A percentile compares a stretch with the other conserved stretches of the same genome.
Evolutionary conservation across 805 yeast species (phyloP).

Genomic region (Metschnikowia continentalis): DNA sequence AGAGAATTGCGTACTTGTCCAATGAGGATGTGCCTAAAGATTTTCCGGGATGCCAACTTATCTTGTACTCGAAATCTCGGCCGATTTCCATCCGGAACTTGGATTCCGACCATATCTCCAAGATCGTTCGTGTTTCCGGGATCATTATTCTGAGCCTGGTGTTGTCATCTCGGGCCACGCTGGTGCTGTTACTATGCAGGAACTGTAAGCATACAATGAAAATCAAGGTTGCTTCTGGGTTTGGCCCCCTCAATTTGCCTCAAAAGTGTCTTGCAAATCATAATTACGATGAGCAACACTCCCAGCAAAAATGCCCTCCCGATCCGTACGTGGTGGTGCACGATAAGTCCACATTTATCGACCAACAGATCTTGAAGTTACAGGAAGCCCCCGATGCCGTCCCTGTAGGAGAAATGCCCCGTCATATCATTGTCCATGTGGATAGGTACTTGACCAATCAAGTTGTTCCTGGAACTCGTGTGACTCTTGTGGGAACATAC

Average conservation of each 20-base stretch:
- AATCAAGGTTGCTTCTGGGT: conserved; percentile 59
- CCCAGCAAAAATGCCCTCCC: conserved; percentile 67
- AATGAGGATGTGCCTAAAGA: conserved; percentile 46
- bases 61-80: conserved; percentile 67
- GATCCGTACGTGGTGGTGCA: conserved; percentile 93
- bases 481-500: conserved; percentile 88
- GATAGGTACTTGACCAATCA: conserved; percentile 87
- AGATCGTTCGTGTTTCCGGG: conserved; percentile 87
- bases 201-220: conserved; percentile 78
- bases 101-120: conserved; percentile 83
- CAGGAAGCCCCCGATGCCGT: conserved; percentile 99
- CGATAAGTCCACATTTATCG: conserved; percentile 89
- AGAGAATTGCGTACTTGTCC: conserved; percentile 55
- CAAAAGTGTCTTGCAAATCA: conserved; percentile 52
- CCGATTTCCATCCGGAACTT: conserved; percentile 73
- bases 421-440: conserved; percentile 81
- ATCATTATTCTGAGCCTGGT: conserved; percentile 90
- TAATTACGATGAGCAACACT: conserved; percentile 39
- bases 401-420: conserved; percentile 98
- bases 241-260: conserved; percentile 69
- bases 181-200: conserved; percentile 79
- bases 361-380: conserved; percentile 88
- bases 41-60: conserved; percentile 82
- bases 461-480: conserved; percentile 93
- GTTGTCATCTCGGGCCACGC: conserved; percentile 80